These are phyloP conservation scores for Medicago truncatula DNA, from an alignment of 306 rosid genomes.

Conservation along the genomic window MtrunA17r5.0-ANR NC_053049.1:39307001-39307500, in stretches of 20 bases:
- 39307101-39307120: conserved; percentile 6
- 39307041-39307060: conserved; percentile 20
- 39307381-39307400: too few relatives aligned
- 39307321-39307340: conserved; percentile 13
- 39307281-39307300: not conserved
- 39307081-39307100: conserved; percentile 11
- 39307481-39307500: too few relatives aligned
- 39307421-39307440: too few relatives aligned
- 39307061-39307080: conserved; percentile 3
- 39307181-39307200: not conserved
- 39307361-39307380: too few relatives aligned
- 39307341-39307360: conserved; percentile 4
- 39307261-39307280: not conserved
- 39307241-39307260: conserved; percentile 20
- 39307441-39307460: too few relatives aligned
- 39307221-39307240: not conserved
- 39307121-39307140: not conserved
- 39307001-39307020: not conserved
- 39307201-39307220: not conserved
- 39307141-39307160: conserved; percentile 1
- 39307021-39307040: conserved; percentile 26
- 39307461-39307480: too few relatives aligned
- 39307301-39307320: conserved; percentile 7
- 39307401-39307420: too few relatives aligned
- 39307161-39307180: not conserved